Evolutionary conservation across 2,329 filamentous ascomycete species (phyloP).

Genomic region (Xylaria sp.): DNA sequence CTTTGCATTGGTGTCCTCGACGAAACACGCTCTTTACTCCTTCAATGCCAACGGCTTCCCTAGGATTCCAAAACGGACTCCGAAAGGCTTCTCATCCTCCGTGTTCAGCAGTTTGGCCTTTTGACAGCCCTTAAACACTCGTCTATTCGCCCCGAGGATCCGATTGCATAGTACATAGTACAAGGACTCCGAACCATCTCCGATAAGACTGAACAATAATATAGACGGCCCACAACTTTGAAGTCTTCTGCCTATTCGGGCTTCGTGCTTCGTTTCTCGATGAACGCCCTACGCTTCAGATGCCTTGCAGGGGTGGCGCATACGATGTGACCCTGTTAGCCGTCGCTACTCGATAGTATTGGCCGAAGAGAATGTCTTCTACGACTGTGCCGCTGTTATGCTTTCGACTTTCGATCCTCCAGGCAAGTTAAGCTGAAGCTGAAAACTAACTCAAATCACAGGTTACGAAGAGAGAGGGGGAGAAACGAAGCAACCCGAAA

Average conservation of each 20-base stretch:
- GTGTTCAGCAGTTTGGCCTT: background rate
- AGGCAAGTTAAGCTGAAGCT: background rate
- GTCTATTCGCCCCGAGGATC: background rate
- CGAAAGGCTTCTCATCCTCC: constrained; percentile 1
- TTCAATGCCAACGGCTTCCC: background rate
- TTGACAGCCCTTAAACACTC: background rate
- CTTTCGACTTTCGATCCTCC: constrained; percentile 12
- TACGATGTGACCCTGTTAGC: background rate
- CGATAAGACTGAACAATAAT: background rate
- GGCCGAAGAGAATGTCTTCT: background rate
- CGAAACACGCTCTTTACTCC: constrained; percentile 14
- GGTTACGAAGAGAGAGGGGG: background rate
- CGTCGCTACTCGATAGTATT: background rate
- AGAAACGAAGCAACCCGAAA: background rate
- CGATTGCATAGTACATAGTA: too few species aligned
- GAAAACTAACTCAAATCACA: constrained; percentile 3
- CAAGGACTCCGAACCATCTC: constrained; percentile 21
- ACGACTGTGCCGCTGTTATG: constrained; percentile 11
- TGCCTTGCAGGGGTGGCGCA: constrained; percentile 10
- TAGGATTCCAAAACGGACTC: constrained; percentile 18
- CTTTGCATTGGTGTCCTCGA: background rate
- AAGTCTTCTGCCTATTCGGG: background rate
- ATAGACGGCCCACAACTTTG: background rate
- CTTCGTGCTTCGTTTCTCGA: background rate
- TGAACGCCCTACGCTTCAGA: background rate